Base-by-base conservation (phyloP, 2,329 filamentous ascomycete genomes). In the Neoscytalidium dimidiatum region DNA sequence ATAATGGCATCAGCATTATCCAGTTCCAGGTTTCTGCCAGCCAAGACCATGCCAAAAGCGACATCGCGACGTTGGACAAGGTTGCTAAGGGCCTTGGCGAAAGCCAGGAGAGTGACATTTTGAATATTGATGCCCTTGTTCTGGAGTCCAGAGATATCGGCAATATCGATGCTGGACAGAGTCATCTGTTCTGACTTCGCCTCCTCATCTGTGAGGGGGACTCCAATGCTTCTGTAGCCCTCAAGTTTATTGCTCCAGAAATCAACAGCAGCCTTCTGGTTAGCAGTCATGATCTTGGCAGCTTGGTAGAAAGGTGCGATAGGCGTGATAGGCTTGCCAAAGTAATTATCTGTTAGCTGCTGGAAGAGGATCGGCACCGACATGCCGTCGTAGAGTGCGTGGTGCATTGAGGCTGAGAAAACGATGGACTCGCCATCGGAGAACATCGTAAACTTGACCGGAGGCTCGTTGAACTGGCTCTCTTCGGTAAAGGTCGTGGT, bases 1-100 rank as follows among this genome's bases (percentile, higher is more conserved):
- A 86, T 83, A 53, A 88, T 87, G 66, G 84, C 76, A 66, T 83
- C 82, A 29, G 83, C 79, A 2, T 78, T 81, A 3, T 75, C 69
- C 0, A 84, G 65, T 0, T 80, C 66, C 62, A 80, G 78, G 17
- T 82, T 80, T 26, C 86, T 83, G 2, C 86, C 86, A 0, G 85
- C 86, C 3, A 88, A 76, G 0, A 85, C 88, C 75, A 86, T 84
- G 11, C 86, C 87, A 67, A 89, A 88, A 41, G 83, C 81, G 7
- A 88, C 81, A 66, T 78, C 75, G n/a, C 63, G 9, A 66, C 66
- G 31, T 77, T 66, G 51, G 21, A 64, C 62, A 14, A 64, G 62
- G 17, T 51, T 56, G 51, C 62, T 64, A 7, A 64, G 51, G 6
- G 51, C 26, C 14, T 64, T 64, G 62, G 51, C 43, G 4, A 64